Evolutionary conservation across 2,329 filamentous ascomycete genomes (phyloP).

Genomic region (Alternaria solani): DNA sequence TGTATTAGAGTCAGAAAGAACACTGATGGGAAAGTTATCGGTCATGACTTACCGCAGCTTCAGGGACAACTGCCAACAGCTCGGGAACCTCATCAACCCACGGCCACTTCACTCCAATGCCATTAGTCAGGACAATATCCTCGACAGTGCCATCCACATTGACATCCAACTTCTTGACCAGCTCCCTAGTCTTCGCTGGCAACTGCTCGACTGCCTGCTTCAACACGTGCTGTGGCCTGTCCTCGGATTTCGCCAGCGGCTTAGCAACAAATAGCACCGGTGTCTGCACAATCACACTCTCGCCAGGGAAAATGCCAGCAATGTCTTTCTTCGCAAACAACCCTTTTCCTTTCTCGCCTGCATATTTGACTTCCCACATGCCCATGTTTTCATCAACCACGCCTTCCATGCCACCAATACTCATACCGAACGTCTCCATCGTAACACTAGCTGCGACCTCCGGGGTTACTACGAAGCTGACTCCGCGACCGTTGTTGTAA

Average conservation of each 20-base stretch:
- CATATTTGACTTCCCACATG: conserved; percentile 33
- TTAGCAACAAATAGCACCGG: conserved; percentile 35
- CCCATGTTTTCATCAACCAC: conserved; percentile 24
- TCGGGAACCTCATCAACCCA: conserved; percentile 30
- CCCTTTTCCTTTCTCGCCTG: conserved; percentile 33
- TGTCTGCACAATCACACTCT: conserved; percentile 34
- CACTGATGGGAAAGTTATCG: not conserved
- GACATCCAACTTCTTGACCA: conserved; percentile 27
- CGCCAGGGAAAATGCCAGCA: conserved; percentile 30
- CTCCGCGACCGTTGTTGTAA: conserved; percentile 39
- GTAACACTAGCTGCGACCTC: conserved; percentile 34
- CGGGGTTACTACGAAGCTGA: conserved; percentile 41
- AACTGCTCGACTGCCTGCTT: conserved; percentile 34
- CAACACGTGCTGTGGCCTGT: conserved; percentile 23
- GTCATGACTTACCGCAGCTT: conserved; percentile 38
- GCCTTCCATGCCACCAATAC: conserved; percentile 20
- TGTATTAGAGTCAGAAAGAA: conserved; percentile 17
- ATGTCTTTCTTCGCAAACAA: conserved; percentile 34
- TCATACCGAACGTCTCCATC: conserved; percentile 22
- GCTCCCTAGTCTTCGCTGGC: conserved; percentile 25
- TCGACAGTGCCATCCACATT: conserved; percentile 20
- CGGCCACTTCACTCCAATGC: conserved; percentile 30
- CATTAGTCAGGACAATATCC: conserved; percentile 40
- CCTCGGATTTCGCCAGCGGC: conserved; percentile 19
- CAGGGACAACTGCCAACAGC: conserved; percentile 37